phyloP scores from a whole-genome alignment of 371 early-diverging fungal genomes.

The Rhizopus sp. region DNA sequence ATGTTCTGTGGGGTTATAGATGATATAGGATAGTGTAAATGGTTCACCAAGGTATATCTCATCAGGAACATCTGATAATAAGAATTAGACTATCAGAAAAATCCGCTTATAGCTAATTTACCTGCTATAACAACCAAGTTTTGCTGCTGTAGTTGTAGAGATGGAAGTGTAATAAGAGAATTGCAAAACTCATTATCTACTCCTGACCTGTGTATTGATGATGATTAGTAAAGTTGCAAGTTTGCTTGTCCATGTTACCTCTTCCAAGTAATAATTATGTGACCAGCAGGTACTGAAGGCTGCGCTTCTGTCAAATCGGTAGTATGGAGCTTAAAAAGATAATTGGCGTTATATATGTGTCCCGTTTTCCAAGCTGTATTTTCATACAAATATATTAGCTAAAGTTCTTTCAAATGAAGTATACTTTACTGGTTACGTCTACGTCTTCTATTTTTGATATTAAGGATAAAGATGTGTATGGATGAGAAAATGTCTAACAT shows the following conservation, averaged over 20 bases:
- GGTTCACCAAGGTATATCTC: conserved; percentile 58
- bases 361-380: conserved; percentile 40
- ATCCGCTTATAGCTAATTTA: conserved; percentile 7
- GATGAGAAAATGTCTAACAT: conserved; percentile 6
- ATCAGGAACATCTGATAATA: conserved; percentile 46
- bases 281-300: conserved; percentile 36
- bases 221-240: neutral
- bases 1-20: conserved; percentile 65
- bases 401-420: neutral
- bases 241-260: conserved; percentile 26
- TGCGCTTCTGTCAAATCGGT: conserved; percentile 38
- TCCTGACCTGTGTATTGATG: conserved; percentile 22
- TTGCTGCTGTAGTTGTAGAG: conserved; percentile 35
- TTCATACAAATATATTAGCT: neutral
- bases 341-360: conserved; percentile 44
- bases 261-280: conserved; percentile 41
- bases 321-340: conserved; percentile 37
- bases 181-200: conserved; percentile 22
- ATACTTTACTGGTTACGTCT: conserved; percentile 20
- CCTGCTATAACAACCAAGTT: conserved; percentile 38
- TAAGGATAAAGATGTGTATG: conserved; percentile 20
- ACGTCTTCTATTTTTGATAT: conserved; percentile 27
- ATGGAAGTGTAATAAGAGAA: conserved; percentile 30
- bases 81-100: conserved; percentile 2
- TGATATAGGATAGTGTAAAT: conserved; percentile 57